Percentiles rank a stretch among this genome's conserved stretches.
These are phyloP conservation scores for Skeletonema costatum DNA, from an alignment of 108 stramenopile species.

Conservation along the genomic window DNA sequence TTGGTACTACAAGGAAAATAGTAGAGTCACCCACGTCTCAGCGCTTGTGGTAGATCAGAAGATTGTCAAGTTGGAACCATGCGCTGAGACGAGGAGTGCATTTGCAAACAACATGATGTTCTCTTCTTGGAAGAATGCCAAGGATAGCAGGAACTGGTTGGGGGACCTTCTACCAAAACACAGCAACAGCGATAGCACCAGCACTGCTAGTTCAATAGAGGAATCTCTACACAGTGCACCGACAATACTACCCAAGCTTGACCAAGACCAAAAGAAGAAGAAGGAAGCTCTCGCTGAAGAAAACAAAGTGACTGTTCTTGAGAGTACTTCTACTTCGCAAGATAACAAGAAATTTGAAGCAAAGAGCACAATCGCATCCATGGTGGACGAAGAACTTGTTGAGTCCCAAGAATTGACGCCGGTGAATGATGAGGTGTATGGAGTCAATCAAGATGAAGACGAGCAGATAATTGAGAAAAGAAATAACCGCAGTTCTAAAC, in stretches of 20 bases:
- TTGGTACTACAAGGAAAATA: constrained; percentile 13
- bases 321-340: neutral
- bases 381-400: no score
- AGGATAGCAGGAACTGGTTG: neutral
- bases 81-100: constrained; percentile 19
- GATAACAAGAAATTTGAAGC: neutral
- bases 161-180: no score
- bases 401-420: neutral
- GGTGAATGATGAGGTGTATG: neutral
- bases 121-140: neutral
- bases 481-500: neutral
- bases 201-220: neutral
- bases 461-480: neutral
- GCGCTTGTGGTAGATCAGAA: constrained; percentile 16
- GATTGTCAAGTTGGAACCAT: constrained; percentile 27
- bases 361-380: neutral
- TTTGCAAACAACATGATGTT: constrained; percentile 8
- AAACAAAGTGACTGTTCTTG: neutral
- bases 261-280: no score
- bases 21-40: constrained; percentile 16
- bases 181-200: neutral
- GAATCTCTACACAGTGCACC: neutral
- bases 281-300: neutral
- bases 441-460: neutral
- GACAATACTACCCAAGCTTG: neutral